Evolutionary conservation across 2,329 filamentous ascomycete genomes (phyloP), one percentile per base, ranked within the genome.

Genomic region (Colletotrichum sp.): DNA sequence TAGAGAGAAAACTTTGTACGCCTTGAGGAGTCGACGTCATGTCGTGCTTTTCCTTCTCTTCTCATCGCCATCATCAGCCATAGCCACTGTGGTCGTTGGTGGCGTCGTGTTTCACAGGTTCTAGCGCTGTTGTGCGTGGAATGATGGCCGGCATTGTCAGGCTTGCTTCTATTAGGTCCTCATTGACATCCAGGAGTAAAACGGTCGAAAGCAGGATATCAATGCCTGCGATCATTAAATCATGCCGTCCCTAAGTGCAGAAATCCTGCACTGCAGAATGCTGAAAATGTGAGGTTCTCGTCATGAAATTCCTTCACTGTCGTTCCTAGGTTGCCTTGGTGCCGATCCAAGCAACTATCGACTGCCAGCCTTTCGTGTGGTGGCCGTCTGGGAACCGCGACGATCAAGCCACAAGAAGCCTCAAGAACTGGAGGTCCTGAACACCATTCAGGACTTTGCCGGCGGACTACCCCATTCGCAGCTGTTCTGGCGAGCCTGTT

Each of bases 191-290:
- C 16, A 21, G 21, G 60, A 44, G 36, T 12, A 24, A 36, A 12
- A 64, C 8, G 10, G 49, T 68, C 12, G 39, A 49, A 39, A 62
- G 55, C 24, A 36, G 68, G 26, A 62, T n/a, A 9, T 18, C n/a
- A 63, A 63, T 7, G 59, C 21, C n/a, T 13, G 59, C 28, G 5
- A 63, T 28, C 7, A 21, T 36, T 21, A 12, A 26, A 26, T 18
- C 34, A 30, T 15, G 21, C 52, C 18, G 39, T 32, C 36, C 55
- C 59, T 32, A 30, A 55, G 49, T 70, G 66, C 64, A 75, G 26
- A 52, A 76, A 77, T 55, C 60, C 65, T 77, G 65, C 71, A 66
- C 62, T 66, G 65, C 66, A 66, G 71, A 70, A 65, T 28, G 55
- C 69, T 60, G 71, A 24, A 49, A 24, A 49, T 13, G 60, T 59